Evolutionary conservation across 176 grass and related monocot genomes (phyloP), one percentile per base, ranked within the genome.

Genomic region (Carex cristatella): DNA sequence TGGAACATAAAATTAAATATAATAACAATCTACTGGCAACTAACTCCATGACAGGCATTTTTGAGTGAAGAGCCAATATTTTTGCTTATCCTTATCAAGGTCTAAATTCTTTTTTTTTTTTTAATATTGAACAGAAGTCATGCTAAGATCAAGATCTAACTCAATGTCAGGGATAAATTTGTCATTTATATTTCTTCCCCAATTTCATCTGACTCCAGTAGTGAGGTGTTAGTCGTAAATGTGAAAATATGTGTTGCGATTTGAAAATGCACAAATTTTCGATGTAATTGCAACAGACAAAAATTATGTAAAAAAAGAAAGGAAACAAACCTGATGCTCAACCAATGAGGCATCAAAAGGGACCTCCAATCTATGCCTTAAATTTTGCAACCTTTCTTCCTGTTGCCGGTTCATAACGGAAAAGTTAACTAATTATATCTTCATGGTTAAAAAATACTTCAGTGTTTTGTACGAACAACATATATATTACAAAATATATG

Each of bases 301-400:
- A 56, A 8, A 61, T 19, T 38, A 42, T 72, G 40, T 10, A 48
- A 72, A 23, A 42, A 49, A 48, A 72, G 11, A 72, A 30, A 51
- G 9, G 48, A 56, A 32, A 56, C 46, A 44, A 86, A 97, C 92
- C 89, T 94, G 90, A 81, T 97, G 94, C 42, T 92, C 85, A 18
- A 85, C 5, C 53, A 63, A 83, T 69, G 87, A 90, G 60, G 80
- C 35, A 40, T 97, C 92, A 84, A 91, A 94, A 79, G 87, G 87
- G 74, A 94, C 86, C 76, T 87, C 81, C 85, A 91, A 69, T 84
- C 94, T 92, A 61, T 84, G 88, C 83, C 92, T 91, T 69, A 97
- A 75, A 60, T 86, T 92, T 84, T 65, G 90, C 57, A 94, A 89
- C 63, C 89, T 90, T 87, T 94, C 86, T 85, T 91, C 94, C 93